Conservation (phyloP, 352 stramenopile genomes). For the Pythium chondricola region DNA sequence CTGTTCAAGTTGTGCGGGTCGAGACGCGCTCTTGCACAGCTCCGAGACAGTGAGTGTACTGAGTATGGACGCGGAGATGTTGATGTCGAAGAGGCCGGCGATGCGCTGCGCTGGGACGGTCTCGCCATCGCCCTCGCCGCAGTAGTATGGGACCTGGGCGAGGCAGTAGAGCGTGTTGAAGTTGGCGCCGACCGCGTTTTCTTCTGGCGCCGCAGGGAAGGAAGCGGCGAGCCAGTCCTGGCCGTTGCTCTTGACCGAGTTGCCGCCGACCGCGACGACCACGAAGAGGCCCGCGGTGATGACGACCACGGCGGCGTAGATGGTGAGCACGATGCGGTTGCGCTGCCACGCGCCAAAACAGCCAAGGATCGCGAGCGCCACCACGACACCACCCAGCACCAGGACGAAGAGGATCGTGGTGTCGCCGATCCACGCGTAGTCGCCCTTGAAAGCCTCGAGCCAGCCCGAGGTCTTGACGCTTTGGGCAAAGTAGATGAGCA, state of each 20-base stretch:
- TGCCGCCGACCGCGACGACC: slow-evolving; percentile 50
- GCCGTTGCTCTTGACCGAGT: slow-evolving; percentile 50
- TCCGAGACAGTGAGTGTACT: slow-evolving; percentile 54
- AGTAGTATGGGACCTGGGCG: slow-evolving; percentile 78
- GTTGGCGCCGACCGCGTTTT: slow-evolving; percentile 42
- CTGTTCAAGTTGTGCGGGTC: slow-evolving; percentile 35
- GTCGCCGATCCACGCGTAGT: slow-evolving; percentile 59
- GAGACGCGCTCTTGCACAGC: slow-evolving; percentile 31
- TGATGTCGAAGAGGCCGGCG: slow-evolving; percentile 17
- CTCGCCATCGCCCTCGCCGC: too few relatives aligned
- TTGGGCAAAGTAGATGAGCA: slow-evolving; percentile 81
- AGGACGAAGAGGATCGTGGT: slow-evolving; percentile 64
- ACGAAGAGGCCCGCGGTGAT: slow-evolving; percentile 57
- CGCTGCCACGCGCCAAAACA: slow-evolving; percentile 67
- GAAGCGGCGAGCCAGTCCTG: slow-evolving; percentile 29
- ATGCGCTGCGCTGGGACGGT: slow-evolving; percentile 4
- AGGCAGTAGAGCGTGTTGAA: slow-evolving; percentile 84
- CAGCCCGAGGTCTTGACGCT: slow-evolving; percentile 57
- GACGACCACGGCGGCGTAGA: slow-evolving; percentile 65
- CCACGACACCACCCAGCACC: slow-evolving; percentile 59
- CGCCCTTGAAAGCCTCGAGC: slow-evolving; percentile 63
- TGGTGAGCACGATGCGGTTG: slow-evolving; percentile 58
- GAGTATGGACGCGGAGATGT: slow-evolving; percentile 27
- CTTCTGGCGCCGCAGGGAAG: slow-evolving; percentile 46
- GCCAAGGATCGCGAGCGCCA: slow-evolving; percentile 53